These are phyloP conservation scores for Paraurostyla sp. DNA, from an alignment of 73 alveolate species.

Conservation along the genomic window DNA sequence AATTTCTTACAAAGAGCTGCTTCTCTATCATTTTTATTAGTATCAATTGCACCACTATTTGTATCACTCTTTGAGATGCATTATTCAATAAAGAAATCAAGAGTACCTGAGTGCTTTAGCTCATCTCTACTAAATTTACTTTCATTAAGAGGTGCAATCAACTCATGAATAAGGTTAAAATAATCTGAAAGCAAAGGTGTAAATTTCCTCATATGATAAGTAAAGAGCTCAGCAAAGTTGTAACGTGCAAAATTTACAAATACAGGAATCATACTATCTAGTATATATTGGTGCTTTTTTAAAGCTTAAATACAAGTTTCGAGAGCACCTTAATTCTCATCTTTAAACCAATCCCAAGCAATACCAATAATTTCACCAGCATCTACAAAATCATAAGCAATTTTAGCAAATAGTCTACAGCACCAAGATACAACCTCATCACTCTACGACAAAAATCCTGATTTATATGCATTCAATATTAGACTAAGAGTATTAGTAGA, in stretches of 20 bases:
- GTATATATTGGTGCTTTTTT: conserved; percentile 48
- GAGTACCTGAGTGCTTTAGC: conserved; percentile 17
- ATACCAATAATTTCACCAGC: conserved; percentile 50
- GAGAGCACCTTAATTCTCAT: conserved; percentile 60
- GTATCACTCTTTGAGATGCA: conserved; percentile 41
- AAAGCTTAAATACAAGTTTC: conserved; percentile 32
- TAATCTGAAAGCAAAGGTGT: conserved; percentile 50
- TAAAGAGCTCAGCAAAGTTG: conserved; percentile 71
- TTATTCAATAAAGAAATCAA: conserved; percentile 31
- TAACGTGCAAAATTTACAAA: conserved; percentile 61
- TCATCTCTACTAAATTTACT: conserved; percentile 62
- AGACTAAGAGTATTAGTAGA: conserved; percentile 45
- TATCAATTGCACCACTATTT: conserved; percentile 30
- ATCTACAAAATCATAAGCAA: conserved; percentile 66
- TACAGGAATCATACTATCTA: conserved; percentile 51
- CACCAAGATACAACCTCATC: conserved; percentile 73
- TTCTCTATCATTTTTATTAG: conserved; percentile 59
- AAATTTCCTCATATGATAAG: conserved; percentile 62
- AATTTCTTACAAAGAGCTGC: conserved; percentile 35
- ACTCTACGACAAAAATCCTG: conserved; percentile 62
- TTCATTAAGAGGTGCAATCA: conserved; percentile 62
- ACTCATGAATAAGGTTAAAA: conserved; percentile 60
- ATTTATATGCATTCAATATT: conserved; percentile 48
- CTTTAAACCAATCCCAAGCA: conserved; percentile 82
- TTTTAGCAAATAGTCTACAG: conserved; percentile 63